Percentiles rank a stretch among this genome's conserved stretches.
phyloP scores from a whole-genome alignment of 192 early-diverging fungal species.

The Podila clonocystis region DNA sequence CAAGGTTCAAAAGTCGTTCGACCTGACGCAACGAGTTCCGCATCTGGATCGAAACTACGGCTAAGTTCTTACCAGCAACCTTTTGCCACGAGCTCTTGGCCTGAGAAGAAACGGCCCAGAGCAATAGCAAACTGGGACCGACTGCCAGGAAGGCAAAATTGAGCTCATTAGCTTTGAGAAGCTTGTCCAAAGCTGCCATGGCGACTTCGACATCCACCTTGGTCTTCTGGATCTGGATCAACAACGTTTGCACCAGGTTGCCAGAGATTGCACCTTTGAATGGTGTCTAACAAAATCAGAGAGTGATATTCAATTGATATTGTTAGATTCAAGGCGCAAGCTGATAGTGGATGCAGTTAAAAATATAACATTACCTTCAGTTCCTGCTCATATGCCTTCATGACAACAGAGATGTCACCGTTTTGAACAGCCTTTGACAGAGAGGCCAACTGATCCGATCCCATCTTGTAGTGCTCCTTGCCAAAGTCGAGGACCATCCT shows the following conservation, averaged over 20 bases:
- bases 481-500: slow-evolving; percentile 91
- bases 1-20: slow-evolving; percentile 65
- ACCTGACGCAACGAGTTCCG: slow-evolving; percentile 61
- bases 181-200: slow-evolving; percentile 92
- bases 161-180: slow-evolving; percentile 93
- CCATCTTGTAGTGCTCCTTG: slow-evolving; percentile 53
- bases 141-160: slow-evolving; percentile 93
- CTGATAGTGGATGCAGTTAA: too few species aligned
- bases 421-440: slow-evolving; percentile 68
- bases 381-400: slow-evolving; percentile 82
- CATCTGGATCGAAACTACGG: slow-evolving; percentile 58
- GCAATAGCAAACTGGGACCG: slow-evolving; percentile 73
- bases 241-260: slow-evolving; percentile 73
- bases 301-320: not conserved
- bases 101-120: slow-evolving; percentile 59
- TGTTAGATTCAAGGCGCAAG: too few species aligned
- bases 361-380: slow-evolving; percentile 59
- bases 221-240: slow-evolving; percentile 92
- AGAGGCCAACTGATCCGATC: slow-evolving; percentile 58
- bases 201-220: slow-evolving; percentile 94
- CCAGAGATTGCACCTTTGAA: slow-evolving; percentile 59
- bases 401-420: slow-evolving; percentile 85
- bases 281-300: slow-evolving; percentile 37
- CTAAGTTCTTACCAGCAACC: slow-evolving; percentile 50
- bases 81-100: slow-evolving; percentile 47